phyloP scores from a whole-genome alignment of 352 stramenopile species.

The Globisporangium mamillatum region DNA sequence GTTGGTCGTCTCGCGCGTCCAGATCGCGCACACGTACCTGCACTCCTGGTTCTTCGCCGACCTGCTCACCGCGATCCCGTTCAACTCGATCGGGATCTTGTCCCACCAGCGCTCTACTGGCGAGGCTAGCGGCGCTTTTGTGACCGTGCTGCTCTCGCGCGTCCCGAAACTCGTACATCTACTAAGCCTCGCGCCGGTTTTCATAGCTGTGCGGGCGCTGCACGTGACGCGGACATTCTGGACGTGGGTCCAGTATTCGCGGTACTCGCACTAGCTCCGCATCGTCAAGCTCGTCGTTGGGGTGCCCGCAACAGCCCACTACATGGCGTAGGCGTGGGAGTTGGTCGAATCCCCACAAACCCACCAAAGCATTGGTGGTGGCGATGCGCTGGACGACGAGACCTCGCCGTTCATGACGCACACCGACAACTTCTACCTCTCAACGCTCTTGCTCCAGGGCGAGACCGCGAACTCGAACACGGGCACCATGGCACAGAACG shows the following conservation, averaged over 20 bases:
- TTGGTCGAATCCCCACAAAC: neutral
- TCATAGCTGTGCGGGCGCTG: neutral
- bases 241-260: conserved; percentile 12
- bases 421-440: conserved; percentile 8
- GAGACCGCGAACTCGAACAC: conserved; percentile 1
- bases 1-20: neutral
- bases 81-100: neutral
- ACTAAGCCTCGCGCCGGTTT: neutral
- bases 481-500: conserved; percentile 27
- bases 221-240: neutral
- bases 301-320: conserved; percentile 9
- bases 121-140: neutral
- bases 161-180: conserved; percentile 6
- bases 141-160: conserved; percentile 1
- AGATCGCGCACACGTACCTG: conserved; percentile 14
- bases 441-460: conserved; percentile 14
- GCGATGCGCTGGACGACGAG: conserved; percentile 13
- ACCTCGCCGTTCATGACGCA: neutral
- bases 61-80: conserved; percentile 4
- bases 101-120: neutral
- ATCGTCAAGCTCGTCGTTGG: conserved; percentile 9
- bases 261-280: conserved; percentile 18
- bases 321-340: conserved; percentile 16
- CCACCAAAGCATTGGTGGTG: neutral
- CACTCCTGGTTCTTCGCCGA: conserved; percentile 6